These are phyloP conservation scores for Colletotrichum sp. DNA, from an alignment of 2,329 filamentous ascomycete genomes.

Conservation along the genomic window DNA sequence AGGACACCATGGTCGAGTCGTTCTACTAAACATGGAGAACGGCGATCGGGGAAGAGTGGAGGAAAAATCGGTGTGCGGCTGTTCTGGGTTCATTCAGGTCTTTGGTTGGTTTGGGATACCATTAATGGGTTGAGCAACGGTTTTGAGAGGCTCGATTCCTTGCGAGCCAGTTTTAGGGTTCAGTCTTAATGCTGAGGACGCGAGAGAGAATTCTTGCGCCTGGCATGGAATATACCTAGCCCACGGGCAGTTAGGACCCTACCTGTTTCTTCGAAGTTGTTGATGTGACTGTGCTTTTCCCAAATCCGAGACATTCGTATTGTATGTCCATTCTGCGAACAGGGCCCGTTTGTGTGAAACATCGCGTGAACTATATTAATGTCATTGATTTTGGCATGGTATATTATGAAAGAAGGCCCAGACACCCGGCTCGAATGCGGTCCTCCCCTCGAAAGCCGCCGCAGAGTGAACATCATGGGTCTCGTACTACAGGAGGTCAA, in stretches of 20 bases:
- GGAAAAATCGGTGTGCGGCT: background rate
- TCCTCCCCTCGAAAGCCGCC: background rate
- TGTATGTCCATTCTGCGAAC: background rate
- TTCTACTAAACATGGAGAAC: conserved; percentile 75
- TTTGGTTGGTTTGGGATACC: conserved; percentile 22
- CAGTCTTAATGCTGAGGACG: background rate
- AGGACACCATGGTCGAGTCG: conserved; percentile 98
- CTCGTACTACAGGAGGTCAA: background rate
- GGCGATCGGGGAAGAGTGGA: background rate
- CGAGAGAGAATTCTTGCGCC: background rate
- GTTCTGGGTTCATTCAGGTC: conserved; percentile 7
- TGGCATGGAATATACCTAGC: conserved; percentile 14
- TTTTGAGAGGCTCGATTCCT: conserved; percentile 4
- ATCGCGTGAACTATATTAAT: background rate
- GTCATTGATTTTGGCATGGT: background rate
- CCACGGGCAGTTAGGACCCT: conserved; percentile 7
- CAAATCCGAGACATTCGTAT: background rate
- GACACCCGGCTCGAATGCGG: background rate
- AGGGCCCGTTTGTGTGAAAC: background rate
- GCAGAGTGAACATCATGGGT: background rate
- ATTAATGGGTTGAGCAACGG: conserved; percentile 19
- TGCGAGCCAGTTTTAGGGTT: conserved; percentile 7
- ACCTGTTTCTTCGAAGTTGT: background rate
- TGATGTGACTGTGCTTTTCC: background rate
- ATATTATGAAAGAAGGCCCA: background rate